phyloP scores from a whole-genome alignment of 495 filamentous ascomycete genomes.

The Hypomontagnella monticulosa region DNA sequence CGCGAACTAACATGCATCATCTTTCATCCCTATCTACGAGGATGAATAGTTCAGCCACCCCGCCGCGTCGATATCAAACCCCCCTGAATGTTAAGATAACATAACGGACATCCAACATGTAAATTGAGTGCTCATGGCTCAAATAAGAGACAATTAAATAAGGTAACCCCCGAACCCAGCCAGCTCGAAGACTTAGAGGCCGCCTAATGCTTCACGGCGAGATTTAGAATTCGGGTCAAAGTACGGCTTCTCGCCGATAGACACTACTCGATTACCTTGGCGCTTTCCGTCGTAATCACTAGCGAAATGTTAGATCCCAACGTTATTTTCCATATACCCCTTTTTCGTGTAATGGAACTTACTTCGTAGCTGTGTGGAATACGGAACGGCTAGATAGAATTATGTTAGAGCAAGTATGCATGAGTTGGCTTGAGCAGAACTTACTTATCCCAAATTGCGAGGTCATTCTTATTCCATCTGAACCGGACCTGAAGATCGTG shows the following conservation, averaged over 20 bases:
- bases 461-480: constrained; percentile 68
- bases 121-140: no score
- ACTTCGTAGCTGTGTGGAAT: constrained; percentile 69
- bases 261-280: constrained; percentile 68
- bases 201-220: constrained; percentile 65
- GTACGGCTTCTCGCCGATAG: constrained; percentile 73
- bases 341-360: constrained; percentile 11
- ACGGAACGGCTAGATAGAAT: constrained; percentile 58
- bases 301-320: constrained; percentile 34
- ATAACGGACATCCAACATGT: no score
- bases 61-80: no score
- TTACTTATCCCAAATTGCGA: constrained; percentile 76
- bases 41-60: no score
- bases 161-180: no score
- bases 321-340: neutral
- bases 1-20: no score
- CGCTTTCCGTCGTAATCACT: constrained; percentile 64
- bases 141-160: no score
- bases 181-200: neutral
- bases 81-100: no score
- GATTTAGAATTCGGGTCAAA: constrained; percentile 67
- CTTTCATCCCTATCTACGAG: no score
- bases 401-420: constrained; percentile 12
- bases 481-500: constrained; percentile 78
- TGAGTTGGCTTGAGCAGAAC: neutral